Base-by-base conservation (phyloP, 192 early-diverging fungal species). In the Phlyctochytrium arcticum region DNA sequence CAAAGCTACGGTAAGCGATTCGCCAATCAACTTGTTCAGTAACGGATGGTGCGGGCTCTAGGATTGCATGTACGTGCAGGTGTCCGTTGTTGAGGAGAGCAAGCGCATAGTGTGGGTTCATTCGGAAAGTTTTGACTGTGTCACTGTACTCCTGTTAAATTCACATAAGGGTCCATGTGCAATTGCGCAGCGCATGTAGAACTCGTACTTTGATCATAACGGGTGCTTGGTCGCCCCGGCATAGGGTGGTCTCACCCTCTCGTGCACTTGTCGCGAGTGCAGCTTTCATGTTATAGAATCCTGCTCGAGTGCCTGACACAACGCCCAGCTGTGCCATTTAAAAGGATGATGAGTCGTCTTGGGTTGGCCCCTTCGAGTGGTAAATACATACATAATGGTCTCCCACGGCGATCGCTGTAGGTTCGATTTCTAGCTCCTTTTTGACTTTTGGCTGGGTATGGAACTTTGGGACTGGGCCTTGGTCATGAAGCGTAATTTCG, bases 41-140 rank as follows among this genome's bases (percentile, higher is more conserved):
- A 27, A 15, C 19, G 30, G 17, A 17, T 30, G 35, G 5, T 54
- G 48, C 64, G 50, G 39, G 2, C 33, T 78, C 60, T 23, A 67
- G 60, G 49, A 81, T 77, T 8, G 68, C 48, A 55, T 81, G 76
- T 7, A 81, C 50, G 35, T 80, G 61, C 12, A 81, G 57, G 15
- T 51, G 46, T 39, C 79, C 79, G 55, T 74, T 62, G 12, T 47
- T 39, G 9, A 80, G 49, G 26, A 78, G 23, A 3, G 57, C 68
- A 5, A 75, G 71, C 3, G 65, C 68, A 49, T 62, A 79, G 29
- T 35, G 39, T 3, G 36, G 47, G 62, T 76, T 81, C 47, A 80
- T 59, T n/a, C 36, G 7, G 23, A 62, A 42, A 12, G 60, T 27
- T 21, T 47, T 48, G 42, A 62, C 23, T 8, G 21, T 15, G 23